Percentiles rank a stretch among this genome's conserved stretches.
These are phyloP conservation scores for Ceratocystis papillata DNA, from an alignment of 2,329 filamentous ascomycete genomes.

Conservation along the genomic window DNA sequence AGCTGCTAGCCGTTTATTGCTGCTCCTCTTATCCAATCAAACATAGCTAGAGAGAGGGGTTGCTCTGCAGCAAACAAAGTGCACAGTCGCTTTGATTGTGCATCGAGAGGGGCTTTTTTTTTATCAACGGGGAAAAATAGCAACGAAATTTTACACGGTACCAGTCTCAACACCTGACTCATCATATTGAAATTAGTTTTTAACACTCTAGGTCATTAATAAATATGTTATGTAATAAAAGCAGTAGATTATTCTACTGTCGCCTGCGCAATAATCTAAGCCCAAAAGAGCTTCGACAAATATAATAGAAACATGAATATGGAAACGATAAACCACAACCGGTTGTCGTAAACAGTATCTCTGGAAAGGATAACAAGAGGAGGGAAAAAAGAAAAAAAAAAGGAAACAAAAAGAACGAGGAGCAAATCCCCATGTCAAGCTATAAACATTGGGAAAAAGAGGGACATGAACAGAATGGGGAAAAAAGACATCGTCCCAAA, in stretches of 20 bases:
- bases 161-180: too few relatives aligned
- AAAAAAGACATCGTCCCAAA: background rate
- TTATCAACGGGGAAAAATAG: too few relatives aligned
- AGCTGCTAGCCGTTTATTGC: background rate
- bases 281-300: background rate
- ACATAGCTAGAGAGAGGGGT: background rate
- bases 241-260: conserved; percentile 12
- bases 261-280: conserved; percentile 13
- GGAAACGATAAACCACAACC: conserved; percentile 15
- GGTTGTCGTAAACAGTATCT: conserved; percentile 1
- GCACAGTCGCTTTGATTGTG: background rate
- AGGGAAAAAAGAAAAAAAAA: background rate
- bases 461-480: background rate
- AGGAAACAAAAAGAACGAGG: conserved; percentile 3
- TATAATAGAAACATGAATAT: conserved; percentile 18
- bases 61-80: background rate
- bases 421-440: background rate
- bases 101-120: background rate
- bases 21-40: background rate
- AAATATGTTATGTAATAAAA: conserved; percentile 11
- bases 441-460: background rate
- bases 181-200: too few relatives aligned
- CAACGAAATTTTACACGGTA: too few relatives aligned
- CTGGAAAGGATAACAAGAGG: conserved; percentile 6
- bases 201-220: background rate